phyloP scores from a whole-genome alignment of 345 rosid genomes.

The Citrus hindsii region DNA sequence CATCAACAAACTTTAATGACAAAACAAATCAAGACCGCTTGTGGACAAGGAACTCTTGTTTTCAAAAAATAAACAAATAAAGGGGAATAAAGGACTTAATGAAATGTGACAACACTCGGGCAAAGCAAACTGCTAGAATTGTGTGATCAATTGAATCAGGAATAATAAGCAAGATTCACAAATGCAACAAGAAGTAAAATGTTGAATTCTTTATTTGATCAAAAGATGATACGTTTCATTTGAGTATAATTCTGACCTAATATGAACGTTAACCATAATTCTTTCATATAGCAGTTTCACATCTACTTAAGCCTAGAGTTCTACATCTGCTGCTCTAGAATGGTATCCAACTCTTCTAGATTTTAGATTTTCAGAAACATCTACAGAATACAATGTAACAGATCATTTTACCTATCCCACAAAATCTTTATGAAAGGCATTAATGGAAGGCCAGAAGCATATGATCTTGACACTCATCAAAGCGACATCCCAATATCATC shows the following conservation, averaged over 20 bases:
- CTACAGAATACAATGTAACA: not conserved
- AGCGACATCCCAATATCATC: conserved; percentile 9
- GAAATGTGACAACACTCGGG: not conserved
- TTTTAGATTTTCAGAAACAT: not conserved
- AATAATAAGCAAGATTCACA: not conserved
- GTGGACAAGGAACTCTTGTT: no score
- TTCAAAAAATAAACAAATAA: no score
- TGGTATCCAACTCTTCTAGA: not conserved
- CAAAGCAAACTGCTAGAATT: not conserved
- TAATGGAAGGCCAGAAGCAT: not conserved
- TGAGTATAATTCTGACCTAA: not conserved
- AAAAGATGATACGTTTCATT: no score
- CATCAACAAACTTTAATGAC: not conserved
- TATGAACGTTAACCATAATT: not conserved
- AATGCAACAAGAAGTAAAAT: not conserved
- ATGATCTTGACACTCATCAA: not conserved
- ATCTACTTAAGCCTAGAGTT: not conserved
- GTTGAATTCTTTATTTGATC: not conserved
- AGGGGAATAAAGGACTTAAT: not conserved
- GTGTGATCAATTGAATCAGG: not conserved
- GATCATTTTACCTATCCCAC: not conserved
- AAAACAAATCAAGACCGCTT: not conserved
- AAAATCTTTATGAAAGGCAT: not conserved
- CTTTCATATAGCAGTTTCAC: not conserved
- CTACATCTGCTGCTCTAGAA: not conserved